Base-by-base conservation (phyloP, 768 basidiomycete genomes). In the Auricularia heimuer region DNA sequence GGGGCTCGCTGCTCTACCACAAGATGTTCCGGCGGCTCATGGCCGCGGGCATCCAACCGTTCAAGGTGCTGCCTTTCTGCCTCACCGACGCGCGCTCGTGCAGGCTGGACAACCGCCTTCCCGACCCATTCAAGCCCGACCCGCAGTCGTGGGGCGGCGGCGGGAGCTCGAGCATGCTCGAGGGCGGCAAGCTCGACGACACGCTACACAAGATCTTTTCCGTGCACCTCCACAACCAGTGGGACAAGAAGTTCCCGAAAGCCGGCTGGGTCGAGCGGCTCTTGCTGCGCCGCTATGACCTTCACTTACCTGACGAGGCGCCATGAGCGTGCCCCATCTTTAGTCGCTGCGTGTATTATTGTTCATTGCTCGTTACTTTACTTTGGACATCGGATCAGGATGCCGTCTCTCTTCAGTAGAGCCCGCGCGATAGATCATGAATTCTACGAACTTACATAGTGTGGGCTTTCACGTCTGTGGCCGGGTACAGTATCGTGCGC, bases 181-280 rank as follows among this genome's bases (percentile, higher is more conserved):
- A 80, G 67, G 88, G 82, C 14, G 90, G 86, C 3, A 82, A 81
- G 4, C 73, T 89, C 68, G 88, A 90, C 72, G 69, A 78, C 67
- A 82, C 80, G 65, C 75, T 95, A 35, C 75, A 78, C 16, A 86
- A 89, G 66, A 82, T 96, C 12, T 99, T 96, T 77, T 83, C 87
- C 0, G 83, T 98, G 42, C 96, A 98, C 76, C 72, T 98, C 70
- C 96, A 98, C 74, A 97, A 98, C 75, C 94, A 94, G 75, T 98
- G 96, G 95, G 83, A 89, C 63, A 97, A 94, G 78, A 75, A 76
- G 62, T 98, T 89, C 72, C 94, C 96, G 0, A 72, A 74, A 18
- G 83, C 78, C 2, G 96, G 96, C 0, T 98, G 95, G 95, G 86
- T 99, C 4, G 85, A 91, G 65, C 79, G 90, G 70, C 70, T 97